A percentile compares a stretch with the other conserved stretches of the same genome.
phyloP scores from a whole-genome alignment of 306 rosid species.

The Cercis canadensis region DNA sequence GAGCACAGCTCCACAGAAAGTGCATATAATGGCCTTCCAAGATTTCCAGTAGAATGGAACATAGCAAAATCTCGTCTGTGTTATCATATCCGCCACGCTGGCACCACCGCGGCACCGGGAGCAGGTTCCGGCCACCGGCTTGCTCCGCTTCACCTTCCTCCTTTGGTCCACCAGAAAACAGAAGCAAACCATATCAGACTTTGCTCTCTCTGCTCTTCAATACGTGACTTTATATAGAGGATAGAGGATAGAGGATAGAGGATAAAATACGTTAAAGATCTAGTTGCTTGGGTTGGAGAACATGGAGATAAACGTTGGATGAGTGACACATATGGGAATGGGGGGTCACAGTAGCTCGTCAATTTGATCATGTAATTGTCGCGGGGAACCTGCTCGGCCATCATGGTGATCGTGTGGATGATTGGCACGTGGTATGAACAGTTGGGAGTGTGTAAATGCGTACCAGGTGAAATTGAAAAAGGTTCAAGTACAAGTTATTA shows the following conservation, averaged over 20 bases:
- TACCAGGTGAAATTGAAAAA: no score
- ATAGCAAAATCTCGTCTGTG: slow-evolving; percentile 69
- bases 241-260: no score
- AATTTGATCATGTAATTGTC: slow-evolving; percentile 32
- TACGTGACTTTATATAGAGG: slow-evolving; percentile 1
- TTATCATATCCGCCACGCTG: slow-evolving; percentile 73
- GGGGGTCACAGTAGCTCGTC: neutral
- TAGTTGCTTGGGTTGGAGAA: neutral
- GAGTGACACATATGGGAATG: slow-evolving; percentile 27
- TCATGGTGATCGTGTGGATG: slow-evolving; percentile 24
- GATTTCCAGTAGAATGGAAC: slow-evolving; percentile 67
- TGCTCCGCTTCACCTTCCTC: slow-evolving; percentile 62
- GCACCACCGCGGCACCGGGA: slow-evolving; percentile 81
- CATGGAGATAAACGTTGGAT: slow-evolving; percentile 4
- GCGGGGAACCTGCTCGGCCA: slow-evolving; percentile 25
- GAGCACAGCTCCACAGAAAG: slow-evolving; percentile 84
- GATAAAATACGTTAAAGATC: no score
- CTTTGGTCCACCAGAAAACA: slow-evolving; percentile 78
- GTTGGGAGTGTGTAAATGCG: slow-evolving; percentile 21
- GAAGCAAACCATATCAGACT: slow-evolving; percentile 64
- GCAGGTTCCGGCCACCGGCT: slow-evolving; percentile 84
- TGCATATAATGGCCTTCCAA: slow-evolving; percentile 79
- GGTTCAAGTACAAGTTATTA: no score
- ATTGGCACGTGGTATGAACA: slow-evolving; percentile 26
- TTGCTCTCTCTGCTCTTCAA: neutral